Percentiles rank a stretch among this genome's conserved stretches.
Evolutionary conservation across 2,329 filamentous ascomycete species (phyloP).

Genomic region (Aspergillus sp.): DNA sequence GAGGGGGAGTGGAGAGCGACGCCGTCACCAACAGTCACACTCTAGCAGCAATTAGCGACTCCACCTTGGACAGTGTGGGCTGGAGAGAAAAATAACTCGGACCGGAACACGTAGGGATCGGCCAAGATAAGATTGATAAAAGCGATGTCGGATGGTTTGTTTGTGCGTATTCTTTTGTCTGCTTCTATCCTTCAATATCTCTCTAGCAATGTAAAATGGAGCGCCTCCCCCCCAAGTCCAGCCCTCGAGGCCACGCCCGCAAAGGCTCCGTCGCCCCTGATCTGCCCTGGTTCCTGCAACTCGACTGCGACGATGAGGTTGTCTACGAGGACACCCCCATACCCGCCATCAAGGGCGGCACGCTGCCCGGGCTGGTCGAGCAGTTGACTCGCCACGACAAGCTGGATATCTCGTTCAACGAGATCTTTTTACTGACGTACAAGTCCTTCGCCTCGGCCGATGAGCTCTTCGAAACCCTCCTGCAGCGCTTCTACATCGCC

Average conservation of each 20-base stretch:
- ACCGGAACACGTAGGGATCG: background rate
- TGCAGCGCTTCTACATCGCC: constrained; percentile 81
- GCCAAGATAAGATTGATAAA: constrained; percentile 1
- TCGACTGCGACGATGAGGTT: constrained; percentile 5
- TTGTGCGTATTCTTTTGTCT: background rate
- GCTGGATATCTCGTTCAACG: constrained; percentile 86
- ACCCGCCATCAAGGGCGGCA: constrained; percentile 47
- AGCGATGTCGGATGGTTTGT: constrained; percentile 1
- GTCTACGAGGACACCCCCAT: constrained; percentile 4
- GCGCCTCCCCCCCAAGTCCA: background rate
- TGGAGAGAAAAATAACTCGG: background rate
- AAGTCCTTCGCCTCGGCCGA: constrained; percentile 81
- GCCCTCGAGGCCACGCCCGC: background rate
- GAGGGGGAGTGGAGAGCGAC: no score
- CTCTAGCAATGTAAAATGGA: background rate
- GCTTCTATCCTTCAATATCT: background rate
- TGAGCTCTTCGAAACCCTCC: constrained; percentile 82
- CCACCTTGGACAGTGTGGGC: no score
- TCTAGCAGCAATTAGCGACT: no score
- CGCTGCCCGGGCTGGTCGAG: constrained; percentile 80
- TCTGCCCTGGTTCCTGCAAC: background rate
- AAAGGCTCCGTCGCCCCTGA: background rate
- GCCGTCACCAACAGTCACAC: no score
- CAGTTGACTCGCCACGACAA: constrained; percentile 90
- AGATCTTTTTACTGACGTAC: constrained; percentile 90